Evolutionary conservation across 495 filamentous ascomycete species (phyloP), one percentile per base, ranked within the genome.

Genomic region (Lophium mytilinum): DNA sequence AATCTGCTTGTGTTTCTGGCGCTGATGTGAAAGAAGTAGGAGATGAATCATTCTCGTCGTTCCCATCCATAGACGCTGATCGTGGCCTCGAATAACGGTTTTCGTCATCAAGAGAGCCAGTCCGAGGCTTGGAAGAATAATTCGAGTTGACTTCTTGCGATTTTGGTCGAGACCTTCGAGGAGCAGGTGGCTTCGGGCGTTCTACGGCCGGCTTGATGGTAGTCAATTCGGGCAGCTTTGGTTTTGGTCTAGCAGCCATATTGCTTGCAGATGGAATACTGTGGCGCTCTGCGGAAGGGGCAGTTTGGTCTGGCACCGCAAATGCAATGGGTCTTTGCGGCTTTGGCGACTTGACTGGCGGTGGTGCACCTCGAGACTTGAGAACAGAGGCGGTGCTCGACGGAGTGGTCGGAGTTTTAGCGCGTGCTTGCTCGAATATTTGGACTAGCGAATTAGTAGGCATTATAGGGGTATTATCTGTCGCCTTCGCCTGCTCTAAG

Each of bases 391-490:
- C n/a, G 5, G 55, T 15, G 15, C 34, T 18, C 14, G 2, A 37
- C 17, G 24, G 6, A 6, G 43, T 52, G 9, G 40, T 12, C 18
- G 55, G 47, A 1, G 51, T 62, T 12, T 41, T 56, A 14, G 45
- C 53, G 39, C 53, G 47, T 40, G 60, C 62, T 42, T 63, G 63
- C 68, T 88, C 84, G 60, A 85, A 88, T 58, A 86, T 70, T 14
- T 76, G 73, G 48, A 86, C 79, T 17, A 86, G 70, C 9, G 80
- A 74, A 15, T 73, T 80, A 0, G 83, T 84, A 2, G 80, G 73
- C 51, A 71, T 65, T 18, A 83, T 81, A 3, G 81, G 72, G 0
- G 70, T 73, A n/a, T 74, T 68, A 63, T 85, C 82, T n/a, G 72
- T 68, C n/a, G 58, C 33, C 33, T 53, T 55, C 4, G 15, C 14